A percentile compares a stretch with the other conserved stretches of the same genome.
phyloP scores from a whole-genome alignment of 2,329 filamentous ascomycete species.

The Emericellopsis atlantica region DNA sequence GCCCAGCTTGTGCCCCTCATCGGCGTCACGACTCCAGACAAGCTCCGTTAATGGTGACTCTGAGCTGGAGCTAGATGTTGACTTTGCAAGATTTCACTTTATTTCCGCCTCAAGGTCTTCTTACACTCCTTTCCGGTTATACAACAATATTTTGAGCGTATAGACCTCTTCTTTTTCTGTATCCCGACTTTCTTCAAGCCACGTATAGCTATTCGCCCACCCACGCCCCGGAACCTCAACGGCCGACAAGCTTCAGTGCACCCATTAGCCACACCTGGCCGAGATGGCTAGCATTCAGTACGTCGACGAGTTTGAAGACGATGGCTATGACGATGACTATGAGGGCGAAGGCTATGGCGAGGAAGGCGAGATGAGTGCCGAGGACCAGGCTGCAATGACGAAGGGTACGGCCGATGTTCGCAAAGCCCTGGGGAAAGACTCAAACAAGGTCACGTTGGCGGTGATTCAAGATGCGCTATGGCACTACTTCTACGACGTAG shows the following conservation, averaged over 20 bases:
- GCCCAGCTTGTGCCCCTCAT: slow-evolving; percentile 1
- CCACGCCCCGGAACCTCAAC: too few relatives aligned
- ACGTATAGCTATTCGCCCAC: too few relatives aligned
- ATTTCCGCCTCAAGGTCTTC: too few relatives aligned
- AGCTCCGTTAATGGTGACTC: too few relatives aligned
- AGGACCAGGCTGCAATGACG: slow-evolving; percentile 41
- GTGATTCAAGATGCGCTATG: slow-evolving; percentile 86
- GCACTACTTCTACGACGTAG: slow-evolving; percentile 92
- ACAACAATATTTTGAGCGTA: too few relatives aligned
- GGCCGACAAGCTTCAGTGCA: neutral
- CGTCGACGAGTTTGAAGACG: slow-evolving; percentile 32
- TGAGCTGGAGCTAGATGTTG: too few relatives aligned
- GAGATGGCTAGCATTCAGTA: slow-evolving; percentile 8
- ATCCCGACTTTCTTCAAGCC: too few relatives aligned
- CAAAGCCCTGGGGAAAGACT: slow-evolving; percentile 47
- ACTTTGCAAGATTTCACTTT: too few relatives aligned
- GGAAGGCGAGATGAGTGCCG: slow-evolving; percentile 21
- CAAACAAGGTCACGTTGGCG: slow-evolving; percentile 38
- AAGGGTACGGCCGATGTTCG: slow-evolving; percentile 55
- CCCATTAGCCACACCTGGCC: neutral
- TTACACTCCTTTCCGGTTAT: too few relatives aligned
- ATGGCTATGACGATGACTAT: slow-evolving; percentile 33
- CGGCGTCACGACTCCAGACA: neutral
- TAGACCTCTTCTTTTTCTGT: too few relatives aligned
- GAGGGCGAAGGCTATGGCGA: slow-evolving; percentile 26